Evolutionary conservation across 345 rosid species (phyloP).

Genomic region (Dimocarpus longan): DNA sequence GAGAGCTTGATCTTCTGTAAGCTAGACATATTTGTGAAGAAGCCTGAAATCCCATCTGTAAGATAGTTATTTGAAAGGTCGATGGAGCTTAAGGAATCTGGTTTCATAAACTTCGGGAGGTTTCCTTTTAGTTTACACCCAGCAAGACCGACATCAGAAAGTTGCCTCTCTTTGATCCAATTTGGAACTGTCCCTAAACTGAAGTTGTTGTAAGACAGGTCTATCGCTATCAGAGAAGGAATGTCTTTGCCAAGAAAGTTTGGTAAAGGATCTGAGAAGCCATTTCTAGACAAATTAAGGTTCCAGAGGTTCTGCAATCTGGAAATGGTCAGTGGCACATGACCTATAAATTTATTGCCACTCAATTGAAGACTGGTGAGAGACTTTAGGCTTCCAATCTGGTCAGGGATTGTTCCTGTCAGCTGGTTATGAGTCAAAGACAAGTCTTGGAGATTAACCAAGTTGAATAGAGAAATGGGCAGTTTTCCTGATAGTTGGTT

Average conservation of each 20-base stretch:
- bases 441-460: constrained; percentile 56
- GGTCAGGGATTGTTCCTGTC: constrained; percentile 64
- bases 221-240: constrained; percentile 73
- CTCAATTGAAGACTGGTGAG: constrained; percentile 68
- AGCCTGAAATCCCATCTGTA: constrained; percentile 57
- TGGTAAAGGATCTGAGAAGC: constrained; percentile 69
- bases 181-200: constrained; percentile 65
- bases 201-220: constrained; percentile 83
- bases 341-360: constrained; percentile 65
- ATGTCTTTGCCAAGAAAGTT: constrained; percentile 46
- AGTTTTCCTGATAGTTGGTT: constrained; percentile 64
- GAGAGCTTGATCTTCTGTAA: constrained; percentile 73
- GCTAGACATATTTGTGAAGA: constrained; percentile 57
- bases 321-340: constrained; percentile 66
- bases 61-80: constrained; percentile 78
- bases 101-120: constrained; percentile 65
- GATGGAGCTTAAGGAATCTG: constrained; percentile 58
- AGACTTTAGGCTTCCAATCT: constrained; percentile 62
- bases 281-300: constrained; percentile 85
- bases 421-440: constrained; percentile 68
- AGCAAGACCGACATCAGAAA: constrained; percentile 73
- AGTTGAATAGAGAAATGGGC: constrained; percentile 60
- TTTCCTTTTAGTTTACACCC: constrained; percentile 75
- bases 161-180: constrained; percentile 65
- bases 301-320: constrained; percentile 75